A percentile compares a stretch with the other conserved stretches of the same genome.
Conservation (phyloP, 306 rosid genomes). For the Glycine latifolia region DNA sequence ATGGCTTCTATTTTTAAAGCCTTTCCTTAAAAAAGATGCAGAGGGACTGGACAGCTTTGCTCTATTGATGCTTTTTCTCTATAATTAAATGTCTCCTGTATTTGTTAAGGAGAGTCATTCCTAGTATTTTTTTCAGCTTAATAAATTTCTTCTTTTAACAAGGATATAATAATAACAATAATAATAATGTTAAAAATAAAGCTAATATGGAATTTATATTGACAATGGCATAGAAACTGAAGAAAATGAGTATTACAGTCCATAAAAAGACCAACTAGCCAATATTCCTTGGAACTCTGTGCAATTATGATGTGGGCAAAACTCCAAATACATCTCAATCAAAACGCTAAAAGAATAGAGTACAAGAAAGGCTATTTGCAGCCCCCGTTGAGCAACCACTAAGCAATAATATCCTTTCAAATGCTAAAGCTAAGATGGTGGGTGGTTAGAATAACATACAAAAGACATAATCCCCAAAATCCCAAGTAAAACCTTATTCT, state of each 20-base stretch:
- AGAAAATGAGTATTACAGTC: background rate
- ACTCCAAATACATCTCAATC: background rate
- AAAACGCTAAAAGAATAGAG: background rate
- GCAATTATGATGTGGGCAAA: background rate
- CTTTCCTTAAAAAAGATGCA: background rate
- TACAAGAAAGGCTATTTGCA: background rate
- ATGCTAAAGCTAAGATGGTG: slow-evolving; percentile 2
- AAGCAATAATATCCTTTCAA: background rate
- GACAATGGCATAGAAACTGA: background rate
- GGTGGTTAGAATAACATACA: background rate
- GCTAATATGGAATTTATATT: background rate
- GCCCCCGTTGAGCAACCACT: background rate
- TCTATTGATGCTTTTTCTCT: background rate
- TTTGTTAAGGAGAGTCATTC: background rate
- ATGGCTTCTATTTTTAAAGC: background rate
- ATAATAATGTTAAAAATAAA: background rate
- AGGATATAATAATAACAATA: background rate
- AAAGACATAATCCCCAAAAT: background rate
- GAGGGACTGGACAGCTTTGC: background rate
- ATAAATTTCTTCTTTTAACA: slow-evolving; percentile 9
- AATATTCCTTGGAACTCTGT: background rate
- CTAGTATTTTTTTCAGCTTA: background rate
- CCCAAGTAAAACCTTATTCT: slow-evolving; percentile 21
- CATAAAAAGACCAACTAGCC: background rate
- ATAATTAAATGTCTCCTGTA: background rate